phyloP scores from a whole-genome alignment of 1,284 basidiomycete species.

The Golubevia pallescens region DNA sequence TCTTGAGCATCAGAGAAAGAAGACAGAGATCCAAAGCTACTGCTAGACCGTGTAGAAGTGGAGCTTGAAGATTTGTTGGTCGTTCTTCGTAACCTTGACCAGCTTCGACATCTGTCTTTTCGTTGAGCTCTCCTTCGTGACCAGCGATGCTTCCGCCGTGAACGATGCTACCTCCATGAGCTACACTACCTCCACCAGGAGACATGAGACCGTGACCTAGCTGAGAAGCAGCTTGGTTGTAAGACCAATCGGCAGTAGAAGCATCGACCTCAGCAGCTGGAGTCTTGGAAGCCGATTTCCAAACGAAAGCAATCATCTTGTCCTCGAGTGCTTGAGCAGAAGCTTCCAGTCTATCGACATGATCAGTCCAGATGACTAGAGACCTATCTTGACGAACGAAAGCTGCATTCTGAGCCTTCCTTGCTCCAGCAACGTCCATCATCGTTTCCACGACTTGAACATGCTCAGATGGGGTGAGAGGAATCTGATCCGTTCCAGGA shows the following conservation, averaged over 20 bases:
- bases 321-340: constrained; percentile 22
- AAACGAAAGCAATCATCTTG: constrained; percentile 36
- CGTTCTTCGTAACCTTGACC: constrained; percentile 17
- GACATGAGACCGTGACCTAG: not conserved
- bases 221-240: not conserved
- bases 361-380: constrained; percentile 34
- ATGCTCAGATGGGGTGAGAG: constrained; percentile 30
- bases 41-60: constrained; percentile 29
- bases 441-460: constrained; percentile 41
- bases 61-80: constrained; percentile 17
- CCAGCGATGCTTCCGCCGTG: too few species aligned
- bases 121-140: too few species aligned
- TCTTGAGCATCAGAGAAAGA: constrained; percentile 21
- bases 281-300: constrained; percentile 8
- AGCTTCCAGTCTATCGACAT: constrained; percentile 22
- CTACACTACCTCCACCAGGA: not conserved
- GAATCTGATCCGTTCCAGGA: constrained; percentile 26
- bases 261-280: too few species aligned
- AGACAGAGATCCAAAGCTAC: constrained; percentile 24
- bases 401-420: constrained; percentile 39
- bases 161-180: not conserved
- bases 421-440: constrained; percentile 22
- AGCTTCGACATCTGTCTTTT: constrained; percentile 2
- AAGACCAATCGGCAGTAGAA: not conserved
- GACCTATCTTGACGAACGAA: constrained; percentile 32